These are phyloP conservation scores for Exophiala aquamarina DNA, from an alignment of 2,329 filamentous ascomycete species.

Conservation along the genomic window DNA sequence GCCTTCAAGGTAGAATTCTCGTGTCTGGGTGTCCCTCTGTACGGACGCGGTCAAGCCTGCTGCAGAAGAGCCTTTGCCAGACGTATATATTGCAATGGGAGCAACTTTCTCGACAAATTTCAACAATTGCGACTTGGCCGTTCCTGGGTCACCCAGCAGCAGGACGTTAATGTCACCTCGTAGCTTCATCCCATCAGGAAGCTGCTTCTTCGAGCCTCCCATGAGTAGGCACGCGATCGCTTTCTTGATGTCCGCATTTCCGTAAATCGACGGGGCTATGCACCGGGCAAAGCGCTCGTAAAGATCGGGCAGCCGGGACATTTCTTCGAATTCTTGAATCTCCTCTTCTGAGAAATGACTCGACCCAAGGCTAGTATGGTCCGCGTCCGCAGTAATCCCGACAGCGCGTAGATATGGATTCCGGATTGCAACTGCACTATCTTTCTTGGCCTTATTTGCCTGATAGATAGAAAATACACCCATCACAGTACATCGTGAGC, in stretches of 20 bases:
- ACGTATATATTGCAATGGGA: slow-evolving; percentile 97
- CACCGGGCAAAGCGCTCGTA: slow-evolving; percentile 87
- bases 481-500: slow-evolving; percentile 91
- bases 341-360: slow-evolving; percentile 89
- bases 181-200: slow-evolving; percentile 96
- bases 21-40: slow-evolving; percentile 84
- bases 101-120: slow-evolving; percentile 98
- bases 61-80: slow-evolving; percentile 94
- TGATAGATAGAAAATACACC: slow-evolving; percentile 98
- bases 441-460: slow-evolving; percentile 71
- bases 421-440: slow-evolving; percentile 86
- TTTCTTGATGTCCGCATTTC: slow-evolving; percentile 95
- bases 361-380: slow-evolving; percentile 83
- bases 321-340: slow-evolving; percentile 90
- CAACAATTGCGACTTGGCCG: slow-evolving; percentile 92
- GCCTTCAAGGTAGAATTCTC: slow-evolving; percentile 97
- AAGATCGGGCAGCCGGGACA: slow-evolving; percentile 88
- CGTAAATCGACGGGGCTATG: slow-evolving; percentile 96
- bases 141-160: slow-evolving; percentile 94
- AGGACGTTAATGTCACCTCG: slow-evolving; percentile 98
- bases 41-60: slow-evolving; percentile 97
- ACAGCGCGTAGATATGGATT: slow-evolving; percentile 93
- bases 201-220: slow-evolving; percentile 94
- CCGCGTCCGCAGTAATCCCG: slow-evolving; percentile 85
- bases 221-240: slow-evolving; percentile 90